Evolutionary conservation across 2,329 filamentous ascomycete species (phyloP).

Genomic region (Pyricularia pennisetigena): DNA sequence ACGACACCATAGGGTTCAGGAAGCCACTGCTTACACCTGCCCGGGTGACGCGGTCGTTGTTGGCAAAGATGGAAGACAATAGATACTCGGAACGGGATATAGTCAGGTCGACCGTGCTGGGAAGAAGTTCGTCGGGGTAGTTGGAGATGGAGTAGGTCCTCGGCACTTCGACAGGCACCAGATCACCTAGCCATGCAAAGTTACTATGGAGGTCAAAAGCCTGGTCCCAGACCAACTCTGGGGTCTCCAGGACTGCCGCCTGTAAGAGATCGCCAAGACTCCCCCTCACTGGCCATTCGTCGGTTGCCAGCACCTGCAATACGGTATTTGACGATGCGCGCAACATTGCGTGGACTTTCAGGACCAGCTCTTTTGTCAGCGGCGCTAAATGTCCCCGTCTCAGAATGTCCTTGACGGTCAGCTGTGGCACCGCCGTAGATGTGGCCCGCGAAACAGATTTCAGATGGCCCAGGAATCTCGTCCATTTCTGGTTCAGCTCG

Average conservation of each 20-base stretch:
- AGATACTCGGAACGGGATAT: constrained; percentile 41
- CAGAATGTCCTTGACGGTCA: constrained; percentile 38
- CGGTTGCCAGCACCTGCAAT: constrained; percentile 35
- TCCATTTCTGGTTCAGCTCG: constrained; percentile 29
- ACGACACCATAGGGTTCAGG: constrained; percentile 36
- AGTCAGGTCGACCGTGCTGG: constrained; percentile 38
- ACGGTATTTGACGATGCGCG: constrained; percentile 38
- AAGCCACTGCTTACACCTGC: constrained; percentile 43
- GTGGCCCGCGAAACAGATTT: constrained; percentile 23
- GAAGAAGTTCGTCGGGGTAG: constrained; percentile 37
- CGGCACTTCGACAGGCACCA: constrained; percentile 38
- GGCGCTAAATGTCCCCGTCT: constrained; percentile 41
- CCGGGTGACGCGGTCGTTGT: constrained; percentile 20
- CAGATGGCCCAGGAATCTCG: constrained; percentile 35
- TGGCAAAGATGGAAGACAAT: constrained; percentile 30
- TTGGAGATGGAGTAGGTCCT: constrained; percentile 44
- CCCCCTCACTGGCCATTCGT: constrained; percentile 41
- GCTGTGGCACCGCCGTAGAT: constrained; percentile 13
- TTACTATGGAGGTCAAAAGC: constrained; percentile 33
- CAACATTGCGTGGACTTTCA: constrained; percentile 36
- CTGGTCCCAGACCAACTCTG: constrained; percentile 36
- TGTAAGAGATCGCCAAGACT: constrained; percentile 40
- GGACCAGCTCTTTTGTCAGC: constrained; percentile 38
- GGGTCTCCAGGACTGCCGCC: constrained; percentile 35
- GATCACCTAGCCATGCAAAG: constrained; percentile 33